Evolutionary conservation across 108 stramenopile species (phyloP).

Genomic region (Thalassiosira profunda): DNA sequence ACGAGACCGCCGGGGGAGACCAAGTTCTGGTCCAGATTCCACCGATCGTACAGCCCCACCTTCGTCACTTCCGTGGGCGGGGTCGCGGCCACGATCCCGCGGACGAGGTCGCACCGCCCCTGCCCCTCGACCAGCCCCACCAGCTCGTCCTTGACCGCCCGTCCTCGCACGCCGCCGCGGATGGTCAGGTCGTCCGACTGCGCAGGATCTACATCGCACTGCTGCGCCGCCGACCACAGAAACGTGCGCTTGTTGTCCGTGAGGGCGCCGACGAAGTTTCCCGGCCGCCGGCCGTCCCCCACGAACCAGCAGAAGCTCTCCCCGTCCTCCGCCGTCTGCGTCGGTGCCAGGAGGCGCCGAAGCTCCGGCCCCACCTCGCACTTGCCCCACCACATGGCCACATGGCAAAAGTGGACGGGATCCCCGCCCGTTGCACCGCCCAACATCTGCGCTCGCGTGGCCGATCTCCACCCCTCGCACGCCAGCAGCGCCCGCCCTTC

Average conservation of each 20-base stretch:
- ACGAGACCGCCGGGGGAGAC: slow-evolving; percentile 15
- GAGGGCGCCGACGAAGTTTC: neutral
- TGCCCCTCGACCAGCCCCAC: neutral
- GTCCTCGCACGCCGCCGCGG: slow-evolving; percentile 29
- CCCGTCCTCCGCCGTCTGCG: neutral
- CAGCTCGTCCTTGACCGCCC: slow-evolving; percentile 2
- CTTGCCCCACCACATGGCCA: slow-evolving; percentile 29
- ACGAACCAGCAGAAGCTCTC: neutral
- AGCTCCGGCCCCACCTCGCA: neutral
- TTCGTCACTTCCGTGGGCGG: slow-evolving; percentile 30
- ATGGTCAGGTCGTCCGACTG: slow-evolving; percentile 27
- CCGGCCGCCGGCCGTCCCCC: slow-evolving; percentile 2
- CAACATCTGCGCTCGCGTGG: slow-evolving; percentile 6
- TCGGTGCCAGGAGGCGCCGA: neutral
- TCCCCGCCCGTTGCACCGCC: slow-evolving; percentile 7
- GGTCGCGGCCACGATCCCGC: slow-evolving; percentile 7
- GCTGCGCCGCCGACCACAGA: neutral
- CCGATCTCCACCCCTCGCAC: slow-evolving; percentile 33
- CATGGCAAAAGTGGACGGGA: slow-evolving; percentile 18
- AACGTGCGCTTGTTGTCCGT: neutral
- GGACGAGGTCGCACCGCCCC: neutral
- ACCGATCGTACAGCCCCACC: slow-evolving; percentile 29
- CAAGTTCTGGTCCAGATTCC: slow-evolving; percentile 11
- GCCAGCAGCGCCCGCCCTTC: slow-evolving; percentile 22
- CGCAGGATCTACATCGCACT: neutral